Evolutionary conservation across 2,329 filamentous ascomycete species (phyloP).

Genomic region (Didymella pomorum): DNA sequence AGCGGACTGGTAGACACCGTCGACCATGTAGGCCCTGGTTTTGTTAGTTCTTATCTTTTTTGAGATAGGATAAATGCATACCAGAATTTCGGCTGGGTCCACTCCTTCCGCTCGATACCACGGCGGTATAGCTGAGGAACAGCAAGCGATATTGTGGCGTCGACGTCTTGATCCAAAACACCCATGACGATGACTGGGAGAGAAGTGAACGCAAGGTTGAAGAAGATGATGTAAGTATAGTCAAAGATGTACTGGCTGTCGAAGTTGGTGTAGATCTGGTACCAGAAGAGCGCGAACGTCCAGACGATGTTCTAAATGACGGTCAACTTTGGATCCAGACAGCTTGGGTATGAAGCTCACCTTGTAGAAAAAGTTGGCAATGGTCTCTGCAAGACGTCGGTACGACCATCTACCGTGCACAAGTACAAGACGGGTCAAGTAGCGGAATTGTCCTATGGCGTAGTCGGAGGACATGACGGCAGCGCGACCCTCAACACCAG

Average conservation of each 20-base stretch:
- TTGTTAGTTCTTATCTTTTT: background rate
- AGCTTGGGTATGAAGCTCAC: slow-evolving; percentile 50
- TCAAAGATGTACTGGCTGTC: slow-evolving; percentile 98
- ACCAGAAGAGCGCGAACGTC: slow-evolving; percentile 98
- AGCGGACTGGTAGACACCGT: slow-evolving; percentile 93
- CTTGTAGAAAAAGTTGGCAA: slow-evolving; percentile 99
- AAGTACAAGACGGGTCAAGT: slow-evolving; percentile 78
- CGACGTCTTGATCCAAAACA: slow-evolving; percentile 95
- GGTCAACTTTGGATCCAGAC: slow-evolving; percentile 33
- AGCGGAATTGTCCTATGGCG: slow-evolving; percentile 87
- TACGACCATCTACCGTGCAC: slow-evolving; percentile 94
- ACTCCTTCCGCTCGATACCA: slow-evolving; percentile 94
- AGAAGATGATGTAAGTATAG: slow-evolving; percentile 95
- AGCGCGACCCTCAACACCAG: slow-evolving; percentile 85
- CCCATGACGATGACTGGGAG: slow-evolving; percentile 94
- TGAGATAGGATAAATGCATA: slow-evolving; percentile 57
- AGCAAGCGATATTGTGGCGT: slow-evolving; percentile 89
- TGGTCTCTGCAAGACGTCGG: slow-evolving; percentile 87
- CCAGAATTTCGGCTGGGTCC: slow-evolving; percentile 97
- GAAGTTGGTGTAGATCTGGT: slow-evolving; percentile 92
- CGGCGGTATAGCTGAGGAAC: slow-evolving; percentile 95
- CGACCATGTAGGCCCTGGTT: slow-evolving; percentile 79
- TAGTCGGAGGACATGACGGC: slow-evolving; percentile 87
- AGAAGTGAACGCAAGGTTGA: slow-evolving; percentile 97
- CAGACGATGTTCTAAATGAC: slow-evolving; percentile 83